Evolutionary conservation across 345 rosid genomes (phyloP), one percentile per base, ranked within the genome.

Genomic region (Euphorbia tirucalli): DNA sequence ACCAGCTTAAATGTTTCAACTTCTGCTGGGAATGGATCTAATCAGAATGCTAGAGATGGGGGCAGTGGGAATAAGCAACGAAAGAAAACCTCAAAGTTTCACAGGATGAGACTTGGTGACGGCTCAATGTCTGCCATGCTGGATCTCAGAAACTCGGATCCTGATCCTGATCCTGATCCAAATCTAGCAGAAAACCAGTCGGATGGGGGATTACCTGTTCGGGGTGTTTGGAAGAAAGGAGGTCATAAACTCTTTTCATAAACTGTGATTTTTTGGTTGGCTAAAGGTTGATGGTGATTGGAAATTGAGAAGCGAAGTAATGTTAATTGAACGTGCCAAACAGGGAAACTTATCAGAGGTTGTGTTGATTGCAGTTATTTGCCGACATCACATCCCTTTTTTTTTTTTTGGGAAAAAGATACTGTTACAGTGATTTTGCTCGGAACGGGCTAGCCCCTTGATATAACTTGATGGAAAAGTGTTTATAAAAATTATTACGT

Each of bases 1-100:
- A 52, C 48, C 48, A 52, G 48, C 54, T 72, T 72, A 71, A 74
- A 68, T 46, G 79, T 73, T 39, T 62, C 62, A 11, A 6, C 73
- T 25, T 65, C 81, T 56, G 54, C 73, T 18, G 78, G 58, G 1
- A 81, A 66, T 74, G 85, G 79, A 80, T 76, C 70, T 28, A 74
- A 58, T 52, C 76, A 74, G 61, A 72, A 52, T 30, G 5, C 65
- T 8, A 75, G 37, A 55, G 84, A 78, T 71, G 83, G 78, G 28
- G 78, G 76, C 68, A 79, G 85, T 37, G 79, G 68, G 69, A 78
- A 71, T 75, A 90, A 85, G 81, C 94, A 84, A 32, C 78, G 83
- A 66, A 95, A 92, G 86, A 95, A 92, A 73, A 86, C 91, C 39
- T 88, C 96, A 0, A 92, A 92, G 81, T 89, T 92, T 74, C 92